Evolutionary conservation across 306 rosid genomes (phyloP).

Genomic region (Lathyrus oleraceus): DNA sequence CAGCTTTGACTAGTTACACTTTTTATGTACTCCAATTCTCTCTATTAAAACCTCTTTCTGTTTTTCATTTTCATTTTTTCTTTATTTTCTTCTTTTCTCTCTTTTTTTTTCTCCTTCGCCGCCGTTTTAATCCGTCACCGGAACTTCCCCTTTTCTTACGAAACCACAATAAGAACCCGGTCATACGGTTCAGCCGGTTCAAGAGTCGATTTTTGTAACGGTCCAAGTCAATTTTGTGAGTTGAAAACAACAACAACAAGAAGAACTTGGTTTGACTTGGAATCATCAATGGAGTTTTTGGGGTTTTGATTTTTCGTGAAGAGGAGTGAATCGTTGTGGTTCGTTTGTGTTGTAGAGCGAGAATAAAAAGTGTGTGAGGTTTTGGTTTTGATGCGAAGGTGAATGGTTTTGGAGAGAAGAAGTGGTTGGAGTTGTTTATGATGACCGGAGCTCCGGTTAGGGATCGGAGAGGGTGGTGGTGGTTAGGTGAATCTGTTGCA

Average conservation of each 20-base stretch:
- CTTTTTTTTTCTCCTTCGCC: slow-evolving; percentile 38
- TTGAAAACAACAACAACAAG: slow-evolving; percentile 27
- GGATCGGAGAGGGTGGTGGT: slow-evolving; percentile 94
- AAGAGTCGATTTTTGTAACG: slow-evolving; percentile 11
- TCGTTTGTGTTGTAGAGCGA: slow-evolving; percentile 34
- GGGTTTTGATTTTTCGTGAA: slow-evolving; percentile 35
- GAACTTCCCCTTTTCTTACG: slow-evolving; percentile 16
- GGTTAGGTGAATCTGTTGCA: slow-evolving; percentile 67
- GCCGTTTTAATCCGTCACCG: slow-evolving; percentile 29
- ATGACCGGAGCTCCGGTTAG: slow-evolving; percentile 85
- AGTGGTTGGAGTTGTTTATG: slow-evolving; percentile 64
- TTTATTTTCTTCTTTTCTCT: slow-evolving; percentile 44
- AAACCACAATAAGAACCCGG: slow-evolving; percentile 9
- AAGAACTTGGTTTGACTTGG: slow-evolving; percentile 42
- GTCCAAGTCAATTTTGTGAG: slow-evolving; percentile 36
- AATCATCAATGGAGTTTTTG: slow-evolving; percentile 41
- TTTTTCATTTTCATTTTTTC: neutral
- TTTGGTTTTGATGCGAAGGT: slow-evolving; percentile 52
- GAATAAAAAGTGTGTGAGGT: slow-evolving; percentile 29
- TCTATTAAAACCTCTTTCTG: slow-evolving; percentile 37
- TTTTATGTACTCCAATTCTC: slow-evolving; percentile 50
- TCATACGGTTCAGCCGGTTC: slow-evolving; percentile 9
- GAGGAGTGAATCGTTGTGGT: slow-evolving; percentile 56
- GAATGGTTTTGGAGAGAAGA: slow-evolving; percentile 71
- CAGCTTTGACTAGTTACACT: slow-evolving; percentile 69